phyloP scores from a whole-genome alignment of 2,329 filamentous ascomycete genomes.

The Pseudogymnoascus sp. region DNA sequence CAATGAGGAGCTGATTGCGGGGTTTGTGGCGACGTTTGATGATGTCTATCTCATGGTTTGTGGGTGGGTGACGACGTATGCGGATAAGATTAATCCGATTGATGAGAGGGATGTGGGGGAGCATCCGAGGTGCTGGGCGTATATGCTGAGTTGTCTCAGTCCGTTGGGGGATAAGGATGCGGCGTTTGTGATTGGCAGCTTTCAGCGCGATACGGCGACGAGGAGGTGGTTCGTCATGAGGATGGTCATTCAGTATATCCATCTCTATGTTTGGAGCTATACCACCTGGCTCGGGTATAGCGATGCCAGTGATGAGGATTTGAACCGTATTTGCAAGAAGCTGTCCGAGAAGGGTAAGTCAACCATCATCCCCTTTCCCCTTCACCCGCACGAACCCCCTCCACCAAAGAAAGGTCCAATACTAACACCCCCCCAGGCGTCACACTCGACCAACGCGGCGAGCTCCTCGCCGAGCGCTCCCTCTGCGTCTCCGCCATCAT shows the following conservation, averaged over 20 bases:
- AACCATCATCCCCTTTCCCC: not conserved
- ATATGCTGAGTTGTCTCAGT: constrained; percentile 26
- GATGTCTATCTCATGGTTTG: constrained; percentile 21
- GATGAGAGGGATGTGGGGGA: constrained; percentile 19
- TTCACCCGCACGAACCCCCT: too few relatives aligned
- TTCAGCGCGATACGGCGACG: constrained; percentile 28
- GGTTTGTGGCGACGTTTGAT: constrained; percentile 16
- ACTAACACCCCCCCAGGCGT: constrained; percentile 10
- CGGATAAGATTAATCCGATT: constrained; percentile 18
- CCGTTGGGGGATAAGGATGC: not conserved
- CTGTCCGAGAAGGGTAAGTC: constrained; percentile 25
- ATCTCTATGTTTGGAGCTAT: constrained; percentile 29
- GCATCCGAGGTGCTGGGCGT: constrained; percentile 27
- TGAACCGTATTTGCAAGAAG: constrained; percentile 21
- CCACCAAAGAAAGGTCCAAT: too few relatives aligned
- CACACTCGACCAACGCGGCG: constrained; percentile 27
- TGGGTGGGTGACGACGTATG: constrained; percentile 26
- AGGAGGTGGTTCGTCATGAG: constrained; percentile 33
- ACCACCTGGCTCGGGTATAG: constrained; percentile 31
- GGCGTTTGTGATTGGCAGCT: constrained; percentile 10
- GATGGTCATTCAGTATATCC: constrained; percentile 32
- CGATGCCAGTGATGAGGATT: constrained; percentile 18
- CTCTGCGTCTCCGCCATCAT: constrained; percentile 33
- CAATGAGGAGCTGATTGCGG: not conserved
- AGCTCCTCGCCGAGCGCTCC: constrained; percentile 31